These are phyloP conservation scores for Talaromyces sp. DNA, from an alignment of 2,329 filamentous ascomycete genomes.

Conservation along the genomic window DNA sequence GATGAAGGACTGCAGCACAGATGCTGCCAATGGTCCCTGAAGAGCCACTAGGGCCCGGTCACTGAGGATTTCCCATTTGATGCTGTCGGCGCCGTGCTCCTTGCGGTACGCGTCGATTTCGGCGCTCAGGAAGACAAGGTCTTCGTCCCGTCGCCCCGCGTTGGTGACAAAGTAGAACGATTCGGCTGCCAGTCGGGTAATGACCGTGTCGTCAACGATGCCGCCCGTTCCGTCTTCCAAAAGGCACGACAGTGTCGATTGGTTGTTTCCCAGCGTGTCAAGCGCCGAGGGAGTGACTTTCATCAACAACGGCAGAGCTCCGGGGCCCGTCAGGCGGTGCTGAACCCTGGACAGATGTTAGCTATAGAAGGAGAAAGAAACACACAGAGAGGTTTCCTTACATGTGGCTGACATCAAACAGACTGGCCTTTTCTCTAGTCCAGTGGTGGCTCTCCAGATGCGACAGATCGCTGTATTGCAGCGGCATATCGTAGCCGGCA, in stretches of 20 bases:
- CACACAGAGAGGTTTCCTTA: slow-evolving; percentile 40
- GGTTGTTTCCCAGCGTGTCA: slow-evolving; percentile 57
- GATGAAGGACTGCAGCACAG: slow-evolving; percentile 63
- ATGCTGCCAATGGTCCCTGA: slow-evolving; percentile 74
- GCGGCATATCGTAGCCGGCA: slow-evolving; percentile 86
- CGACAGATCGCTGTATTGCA: slow-evolving; percentile 74
- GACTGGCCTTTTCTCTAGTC: slow-evolving; percentile 78
- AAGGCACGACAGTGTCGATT: slow-evolving; percentile 78
- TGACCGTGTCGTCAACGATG: slow-evolving; percentile 90
- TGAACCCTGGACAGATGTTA: slow-evolving; percentile 53
- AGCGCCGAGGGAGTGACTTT: slow-evolving; percentile 74
- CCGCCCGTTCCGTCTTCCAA: slow-evolving; percentile 76
- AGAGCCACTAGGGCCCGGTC: slow-evolving; percentile 78
- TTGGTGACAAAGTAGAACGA: slow-evolving; percentile 94
- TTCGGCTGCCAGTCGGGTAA: slow-evolving; percentile 70
- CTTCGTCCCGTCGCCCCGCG: slow-evolving; percentile 85
- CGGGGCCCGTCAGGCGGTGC: slow-evolving; percentile 76
- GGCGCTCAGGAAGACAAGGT: slow-evolving; percentile 67
- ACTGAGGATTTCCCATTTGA: slow-evolving; percentile 66
- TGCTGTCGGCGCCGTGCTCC: slow-evolving; percentile 48
- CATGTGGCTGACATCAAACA: slow-evolving; percentile 98
- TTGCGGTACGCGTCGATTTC: slow-evolving; percentile 61
- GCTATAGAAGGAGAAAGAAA: neutral
- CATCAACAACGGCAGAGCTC: slow-evolving; percentile 76
- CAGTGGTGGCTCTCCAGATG: slow-evolving; percentile 83